Conservation (phyloP, 192 early-diverging fungal genomes). For the Backusella morwellensis region DNA sequence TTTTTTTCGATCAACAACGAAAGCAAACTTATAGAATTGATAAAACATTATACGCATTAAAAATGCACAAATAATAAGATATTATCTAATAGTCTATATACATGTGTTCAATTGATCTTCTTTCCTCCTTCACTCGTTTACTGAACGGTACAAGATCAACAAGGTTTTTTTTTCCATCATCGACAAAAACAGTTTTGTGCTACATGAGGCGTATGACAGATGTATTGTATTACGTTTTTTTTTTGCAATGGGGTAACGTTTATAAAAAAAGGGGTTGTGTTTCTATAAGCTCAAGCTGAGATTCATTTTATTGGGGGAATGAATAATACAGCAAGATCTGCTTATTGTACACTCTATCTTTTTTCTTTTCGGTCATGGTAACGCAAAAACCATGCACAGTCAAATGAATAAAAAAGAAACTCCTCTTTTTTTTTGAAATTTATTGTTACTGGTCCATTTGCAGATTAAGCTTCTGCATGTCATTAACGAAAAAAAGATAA, state of each 20-base stretch:
- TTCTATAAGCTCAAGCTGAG: neutral
- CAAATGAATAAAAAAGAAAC: neutral
- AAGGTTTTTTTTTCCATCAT: no score
- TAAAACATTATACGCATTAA: no score
- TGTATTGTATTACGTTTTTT: no score
- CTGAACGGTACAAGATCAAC: no score
- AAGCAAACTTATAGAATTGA: no score
- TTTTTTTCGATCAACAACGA: no score
- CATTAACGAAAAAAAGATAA: neutral
- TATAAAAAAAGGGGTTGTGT: neutral
- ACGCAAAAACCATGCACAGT: neutral
- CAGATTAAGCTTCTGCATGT: neutral
- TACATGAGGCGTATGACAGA: no score
- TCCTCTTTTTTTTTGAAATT: neutral
- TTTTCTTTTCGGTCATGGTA: neutral
- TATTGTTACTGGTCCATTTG: neutral
- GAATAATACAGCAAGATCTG: neutral
- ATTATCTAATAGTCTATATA: no score
- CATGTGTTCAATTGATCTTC: no score
- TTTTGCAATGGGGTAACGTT: neutral
- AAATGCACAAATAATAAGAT: no score
- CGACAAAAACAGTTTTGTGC: no score
- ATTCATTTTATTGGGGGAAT: neutral
- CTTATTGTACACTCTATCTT: neutral
- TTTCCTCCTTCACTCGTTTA: no score